Evolutionary conservation across 108 stramenopile species (phyloP), one percentile per base, ranked within the genome.

Genomic region (Nannochloropsis gaditana): DNA sequence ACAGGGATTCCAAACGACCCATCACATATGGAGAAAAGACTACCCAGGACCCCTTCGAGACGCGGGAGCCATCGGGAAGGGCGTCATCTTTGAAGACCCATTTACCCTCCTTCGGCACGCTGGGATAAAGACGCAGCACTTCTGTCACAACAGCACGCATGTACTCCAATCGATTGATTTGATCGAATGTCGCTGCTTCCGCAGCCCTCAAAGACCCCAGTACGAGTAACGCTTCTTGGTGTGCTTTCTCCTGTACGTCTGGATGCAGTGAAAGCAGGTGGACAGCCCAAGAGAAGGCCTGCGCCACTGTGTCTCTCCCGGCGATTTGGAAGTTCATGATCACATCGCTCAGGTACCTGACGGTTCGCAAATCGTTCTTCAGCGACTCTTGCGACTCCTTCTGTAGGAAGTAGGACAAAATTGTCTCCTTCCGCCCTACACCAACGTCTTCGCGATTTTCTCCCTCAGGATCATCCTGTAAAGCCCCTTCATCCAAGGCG

Each of bases 251-350:
- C 79, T 82, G 73, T 5, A 90, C 84, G 9, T 85, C 81, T 5
- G 89, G 91, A 73, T 92, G 82, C 42, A 79, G 86, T 42, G 86
- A 42, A 3, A 93, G 89, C 73, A 90, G 84, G 45, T 88, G 91
- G 11, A 91, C 43, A 41, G 92, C 50, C 91, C 92, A 93, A 19
- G 87, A 84, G 5, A 93, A 45, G 10, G 91, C 90, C 9, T 86
- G 86, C 2, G 92, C 92, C n/a, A 91, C 92, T 9, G 93, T 92
- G 83, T 93, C 93, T 1, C 93, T 45, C 15, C 93, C 93, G 45
- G 92, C 93, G 45, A 93, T 83, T 41, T 92, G 17, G 50, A 92
- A 86, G 73, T 87, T 91, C 87, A 93, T 87, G 9, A 93, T 84
- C 2, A 93, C 80, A 80, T 92, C 91, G n/a, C 92, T 88, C 31